A percentile compares a stretch with the other conserved stretches of the same genome.
phyloP scores from a whole-genome alignment of 768 basidiomycete species.

The Chalciporus sphaerocephalus region DNA sequence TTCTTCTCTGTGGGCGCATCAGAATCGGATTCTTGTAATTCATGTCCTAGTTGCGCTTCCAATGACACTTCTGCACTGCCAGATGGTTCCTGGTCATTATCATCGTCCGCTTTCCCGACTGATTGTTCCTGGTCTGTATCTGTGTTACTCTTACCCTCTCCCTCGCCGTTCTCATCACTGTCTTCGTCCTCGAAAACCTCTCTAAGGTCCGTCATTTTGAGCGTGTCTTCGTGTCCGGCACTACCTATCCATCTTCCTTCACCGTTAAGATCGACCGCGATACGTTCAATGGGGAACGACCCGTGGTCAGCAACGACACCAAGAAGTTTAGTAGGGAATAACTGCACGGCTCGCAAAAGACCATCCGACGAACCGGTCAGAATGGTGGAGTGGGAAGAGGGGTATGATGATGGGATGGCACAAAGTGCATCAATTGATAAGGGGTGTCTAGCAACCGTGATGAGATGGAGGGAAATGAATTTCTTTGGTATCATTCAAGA shows the following conservation, averaged over 20 bases:
- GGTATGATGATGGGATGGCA: constrained; percentile 57
- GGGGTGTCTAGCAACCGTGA: constrained; percentile 62
- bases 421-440: constrained; percentile 87
- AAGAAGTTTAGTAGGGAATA: constrained; percentile 84
- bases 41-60: constrained; percentile 21
- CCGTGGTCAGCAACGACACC: constrained; percentile 91
- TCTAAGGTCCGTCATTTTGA: constrained; percentile 81
- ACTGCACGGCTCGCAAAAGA: constrained; percentile 77
- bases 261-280: constrained; percentile 56
- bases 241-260: constrained; percentile 86
- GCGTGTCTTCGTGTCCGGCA: constrained; percentile 82
- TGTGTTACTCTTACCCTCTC: constrained; percentile 19
- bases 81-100: constrained; percentile 11
- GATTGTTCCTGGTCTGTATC: constrained; percentile 21
- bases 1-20: constrained; percentile 40
- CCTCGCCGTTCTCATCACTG: constrained; percentile 26
- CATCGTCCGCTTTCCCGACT: constrained; percentile 16
- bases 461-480: constrained; percentile 9
- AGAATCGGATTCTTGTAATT: constrained; percentile 24
- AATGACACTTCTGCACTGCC: background rate
- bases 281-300: constrained; percentile 87
- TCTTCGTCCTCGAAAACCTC: constrained; percentile 57
- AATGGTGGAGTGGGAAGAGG: constrained; percentile 62
- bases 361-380: constrained; percentile 93
- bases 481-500: background rate